phyloP scores from a whole-genome alignment of 2,329 filamentous ascomycete genomes.

The Pseudogymnoascus destructans region DNA sequence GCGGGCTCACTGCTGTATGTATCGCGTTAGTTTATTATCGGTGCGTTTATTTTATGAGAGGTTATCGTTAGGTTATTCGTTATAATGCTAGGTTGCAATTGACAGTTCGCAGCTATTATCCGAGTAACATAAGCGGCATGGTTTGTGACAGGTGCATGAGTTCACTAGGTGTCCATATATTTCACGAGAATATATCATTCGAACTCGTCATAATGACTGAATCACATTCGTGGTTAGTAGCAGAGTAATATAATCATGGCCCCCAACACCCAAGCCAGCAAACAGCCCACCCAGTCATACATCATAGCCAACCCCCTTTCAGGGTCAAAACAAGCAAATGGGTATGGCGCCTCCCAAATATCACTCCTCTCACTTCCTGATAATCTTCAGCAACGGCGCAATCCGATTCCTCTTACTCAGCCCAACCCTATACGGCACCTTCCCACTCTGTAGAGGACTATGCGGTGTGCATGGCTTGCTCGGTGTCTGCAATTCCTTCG shows the following conservation, averaged over 20 bases:
- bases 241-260: background rate
- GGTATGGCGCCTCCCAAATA: background rate
- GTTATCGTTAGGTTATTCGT: background rate
- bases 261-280: background rate
- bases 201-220: background rate
- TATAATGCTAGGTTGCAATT: background rate
- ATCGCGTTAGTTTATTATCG: background rate
- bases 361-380: constrained; percentile 29
- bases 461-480: constrained; percentile 11
- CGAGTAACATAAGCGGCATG: background rate
- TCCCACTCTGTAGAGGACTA: constrained; percentile 20
- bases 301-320: background rate
- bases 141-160: background rate
- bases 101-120: background rate
- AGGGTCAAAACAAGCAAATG: constrained; percentile 9
- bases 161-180: background rate
- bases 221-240: background rate
- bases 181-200: constrained; percentile 44
- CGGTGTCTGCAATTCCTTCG: constrained; percentile 15
- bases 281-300: background rate
- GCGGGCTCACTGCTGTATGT: too few species aligned
- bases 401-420: constrained; percentile 36
- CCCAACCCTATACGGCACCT: constrained; percentile 34
- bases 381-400: constrained; percentile 33
- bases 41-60: background rate